A percentile compares a stretch with the other conserved stretches of the same genome.
phyloP scores from a whole-genome alignment of 257 asterid species.

The Petunia axillaris region DNA sequence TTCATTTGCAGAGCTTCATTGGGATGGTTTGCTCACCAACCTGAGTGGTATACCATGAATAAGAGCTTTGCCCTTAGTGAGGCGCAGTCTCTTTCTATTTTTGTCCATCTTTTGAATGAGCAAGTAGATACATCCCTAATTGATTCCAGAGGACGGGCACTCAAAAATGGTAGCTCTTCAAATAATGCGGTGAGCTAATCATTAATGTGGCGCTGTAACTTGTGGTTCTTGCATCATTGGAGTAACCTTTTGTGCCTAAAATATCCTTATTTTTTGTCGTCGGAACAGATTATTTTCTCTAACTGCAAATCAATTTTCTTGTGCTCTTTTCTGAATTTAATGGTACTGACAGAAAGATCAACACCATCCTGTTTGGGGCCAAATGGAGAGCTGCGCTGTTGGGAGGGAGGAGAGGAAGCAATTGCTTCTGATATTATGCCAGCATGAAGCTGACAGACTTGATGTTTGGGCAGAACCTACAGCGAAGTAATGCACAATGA shows the following conservation, averaged over 20 bases:
- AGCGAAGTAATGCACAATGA: conserved; percentile 64
- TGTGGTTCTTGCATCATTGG: conserved; percentile 28
- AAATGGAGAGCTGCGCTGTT: conserved; percentile 77
- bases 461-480: conserved; percentile 99
- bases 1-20: conserved; percentile 72
- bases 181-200: conserved; percentile 67
- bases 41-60: conserved; percentile 85
- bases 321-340: conserved; percentile 17
- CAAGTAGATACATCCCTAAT: conserved; percentile 55
- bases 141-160: conserved; percentile 58
- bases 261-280: conserved; percentile 13
- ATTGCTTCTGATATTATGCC: conserved; percentile 90
- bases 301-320: conserved; percentile 28
- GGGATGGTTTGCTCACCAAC: conserved; percentile 95
- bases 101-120: conserved; percentile 81
- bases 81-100: conserved; percentile 82
- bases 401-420: conserved; percentile 92
- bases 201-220: conserved; percentile 30
- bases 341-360: conserved; percentile 66
- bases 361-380: conserved; percentile 98
- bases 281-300: conserved; percentile 27
- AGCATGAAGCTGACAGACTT: conserved; percentile 96
- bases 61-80: conserved; percentile 84
- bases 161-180: conserved; percentile 66
- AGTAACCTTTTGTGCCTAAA: conserved; percentile 19